Evolutionary conservation across 2,329 filamentous ascomycete species (phyloP).

Genomic region (Fusarium duplospermum): DNA sequence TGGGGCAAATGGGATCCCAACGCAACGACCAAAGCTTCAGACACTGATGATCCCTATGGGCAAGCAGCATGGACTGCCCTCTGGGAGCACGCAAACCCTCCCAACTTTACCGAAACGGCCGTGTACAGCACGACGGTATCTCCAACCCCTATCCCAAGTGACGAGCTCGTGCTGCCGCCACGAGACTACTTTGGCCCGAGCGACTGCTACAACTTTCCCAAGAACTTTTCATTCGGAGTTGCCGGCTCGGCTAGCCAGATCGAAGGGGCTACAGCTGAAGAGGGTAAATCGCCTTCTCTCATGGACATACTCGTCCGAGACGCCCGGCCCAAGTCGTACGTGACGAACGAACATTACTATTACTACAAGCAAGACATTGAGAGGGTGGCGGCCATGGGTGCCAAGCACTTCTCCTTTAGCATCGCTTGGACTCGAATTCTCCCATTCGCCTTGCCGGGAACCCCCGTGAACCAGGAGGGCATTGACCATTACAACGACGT

Average conservation of each 20-base stretch:
- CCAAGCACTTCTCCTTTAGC: constrained; percentile 63
- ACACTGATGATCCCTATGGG: constrained; percentile 47
- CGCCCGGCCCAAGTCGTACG: constrained; percentile 46
- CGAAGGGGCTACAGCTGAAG: constrained; percentile 57
- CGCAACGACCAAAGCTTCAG: constrained; percentile 42
- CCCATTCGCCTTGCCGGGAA: constrained; percentile 61
- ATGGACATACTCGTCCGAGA: constrained; percentile 53
- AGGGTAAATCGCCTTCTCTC: constrained; percentile 57
- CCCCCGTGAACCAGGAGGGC: constrained; percentile 63
- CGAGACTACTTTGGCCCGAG: constrained; percentile 60
- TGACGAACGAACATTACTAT: constrained; percentile 64
- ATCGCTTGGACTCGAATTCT: constrained; percentile 65
- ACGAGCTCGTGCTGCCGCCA: constrained; percentile 67
- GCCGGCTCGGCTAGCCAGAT: constrained; percentile 60
- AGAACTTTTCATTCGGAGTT: constrained; percentile 61
- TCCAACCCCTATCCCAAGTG: constrained; percentile 65
- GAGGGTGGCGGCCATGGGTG: constrained; percentile 62
- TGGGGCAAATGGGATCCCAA: constrained; percentile 52
- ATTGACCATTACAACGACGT: constrained; percentile 66
- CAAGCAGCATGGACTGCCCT: constrained; percentile 48
- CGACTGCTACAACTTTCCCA: constrained; percentile 62
- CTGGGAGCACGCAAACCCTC: constrained; percentile 49
- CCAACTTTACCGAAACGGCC: constrained; percentile 48
- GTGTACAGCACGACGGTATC: constrained; percentile 60
- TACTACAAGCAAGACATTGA: constrained; percentile 68